Conservation (phyloP, 768 basidiomycete genomes). For the Lactarius sp. region DNA sequence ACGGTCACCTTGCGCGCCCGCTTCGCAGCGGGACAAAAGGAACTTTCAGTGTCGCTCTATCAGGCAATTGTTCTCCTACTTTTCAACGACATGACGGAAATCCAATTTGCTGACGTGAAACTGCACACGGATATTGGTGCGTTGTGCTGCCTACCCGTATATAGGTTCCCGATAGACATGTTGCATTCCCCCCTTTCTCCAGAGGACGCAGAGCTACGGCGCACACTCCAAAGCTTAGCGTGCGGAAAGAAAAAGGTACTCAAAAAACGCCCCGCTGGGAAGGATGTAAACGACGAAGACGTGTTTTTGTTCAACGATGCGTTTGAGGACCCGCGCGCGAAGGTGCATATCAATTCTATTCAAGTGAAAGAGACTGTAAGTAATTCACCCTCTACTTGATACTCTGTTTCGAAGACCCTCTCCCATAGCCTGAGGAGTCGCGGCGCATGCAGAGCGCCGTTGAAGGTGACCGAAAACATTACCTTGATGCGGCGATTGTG, state of each 20-base stretch:
- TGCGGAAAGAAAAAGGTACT: conserved; percentile 88
- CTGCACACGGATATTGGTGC: conserved; percentile 67
- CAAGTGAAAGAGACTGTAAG: conserved; percentile 89
- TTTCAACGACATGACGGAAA: conserved; percentile 66
- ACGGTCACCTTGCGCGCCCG: conserved; percentile 69
- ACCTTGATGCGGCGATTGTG: conserved; percentile 92
- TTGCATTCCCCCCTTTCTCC: conserved; percentile 29
- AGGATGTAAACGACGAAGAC: conserved; percentile 73
- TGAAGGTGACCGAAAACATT: conserved; percentile 79
- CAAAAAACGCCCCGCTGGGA: conserved; percentile 70
- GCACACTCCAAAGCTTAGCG: conserved; percentile 88
- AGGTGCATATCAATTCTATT: conserved; percentile 92
- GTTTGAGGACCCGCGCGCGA: conserved; percentile 73
- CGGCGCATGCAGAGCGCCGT: conserved; percentile 77
- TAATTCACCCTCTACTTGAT: conserved; percentile 10
- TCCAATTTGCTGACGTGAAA: conserved; percentile 64
- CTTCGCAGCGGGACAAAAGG: conserved; percentile 70
- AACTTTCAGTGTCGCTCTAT: conserved; percentile 85
- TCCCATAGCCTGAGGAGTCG: conserved; percentile 75
- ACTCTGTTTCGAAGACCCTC: background rate
- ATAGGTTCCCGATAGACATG: background rate
- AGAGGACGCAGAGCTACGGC: conserved; percentile 71
- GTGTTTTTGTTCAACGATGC: conserved; percentile 76
- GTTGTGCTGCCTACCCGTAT: conserved; percentile 27
- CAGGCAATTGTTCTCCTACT: conserved; percentile 83